Base-by-base conservation (phyloP, 2,329 filamentous ascomycete genomes). In the Paecilomyces sp. region DNA sequence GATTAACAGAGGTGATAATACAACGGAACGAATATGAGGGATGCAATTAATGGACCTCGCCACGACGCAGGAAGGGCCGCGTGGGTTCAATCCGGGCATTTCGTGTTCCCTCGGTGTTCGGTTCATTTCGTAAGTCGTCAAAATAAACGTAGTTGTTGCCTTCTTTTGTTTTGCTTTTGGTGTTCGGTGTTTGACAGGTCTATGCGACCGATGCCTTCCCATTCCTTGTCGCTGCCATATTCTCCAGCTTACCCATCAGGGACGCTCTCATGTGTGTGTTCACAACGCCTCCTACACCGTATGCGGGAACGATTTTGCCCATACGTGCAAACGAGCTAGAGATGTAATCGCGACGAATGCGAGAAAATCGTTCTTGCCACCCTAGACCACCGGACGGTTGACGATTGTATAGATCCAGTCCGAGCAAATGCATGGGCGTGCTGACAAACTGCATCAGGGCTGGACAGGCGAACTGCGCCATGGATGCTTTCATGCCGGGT, bases 221-320 rank as follows among this genome's bases (percentile, higher is more conserved):
- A 25, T 80, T 75, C 64, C 79, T 76, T n/a, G 74, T 66, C 55
- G 75, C 74, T 1, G 70, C 74, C 67, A 72, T 74, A 30, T 75
- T 75, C 67, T 83, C 82, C 60, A 90, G 70, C 66, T 73, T 81
- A 65, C 77, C 78, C 88, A 96, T 92, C 66, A 93, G 71, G 57
- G 71, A 78, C 68, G 77, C 80, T 66, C 92, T 82, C 53, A 93
- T 80, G 68, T 89, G 87, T 61, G 82, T 82, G 75, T 96, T 96
- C 11, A 94, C 88, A 11, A 96, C 90, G 0, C 92, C 92, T 0
- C 92, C 92, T 12, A 96, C 82, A 1, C 92, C 92, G 79, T 93
- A 96, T 0, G 92, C 92, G 18, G 92, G 92, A 2, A 96, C 83
- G 66, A 96, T 96, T 68, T 92, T 83, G 62, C 89, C 89, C 75